A percentile compares a stretch with the other conserved stretches of the same genome.
These are phyloP conservation scores for Chrysoporthe deuterocubensis DNA, from an alignment of 2,329 filamentous ascomycete species.

Conservation along the genomic window DNA sequence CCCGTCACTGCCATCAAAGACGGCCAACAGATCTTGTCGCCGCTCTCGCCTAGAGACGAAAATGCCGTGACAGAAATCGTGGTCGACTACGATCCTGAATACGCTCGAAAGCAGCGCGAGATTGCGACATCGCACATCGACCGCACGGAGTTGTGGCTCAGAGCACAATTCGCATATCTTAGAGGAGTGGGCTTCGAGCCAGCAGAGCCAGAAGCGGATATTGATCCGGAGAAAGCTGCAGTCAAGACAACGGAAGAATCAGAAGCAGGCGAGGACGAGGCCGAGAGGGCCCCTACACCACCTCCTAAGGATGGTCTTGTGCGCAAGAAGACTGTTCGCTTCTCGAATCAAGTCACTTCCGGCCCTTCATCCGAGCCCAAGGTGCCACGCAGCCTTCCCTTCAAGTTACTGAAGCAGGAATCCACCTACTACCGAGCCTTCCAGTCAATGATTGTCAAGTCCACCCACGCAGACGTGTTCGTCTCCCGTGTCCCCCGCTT, in stretches of 20 bases:
- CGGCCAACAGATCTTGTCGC: conserved; percentile 39
- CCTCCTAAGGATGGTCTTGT: conserved; percentile 32
- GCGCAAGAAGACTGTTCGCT: conserved; percentile 75
- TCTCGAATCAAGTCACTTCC: conserved; percentile 59
- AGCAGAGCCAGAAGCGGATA: conserved; percentile 39
- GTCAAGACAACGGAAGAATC: conserved; percentile 19
- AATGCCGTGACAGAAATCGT: conserved; percentile 68
- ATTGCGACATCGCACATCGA: conserved; percentile 76
- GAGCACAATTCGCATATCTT: conserved; percentile 79
- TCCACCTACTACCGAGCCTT: conserved; percentile 90
- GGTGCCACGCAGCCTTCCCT: conserved; percentile 55
- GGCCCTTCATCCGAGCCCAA: conserved; percentile 38
- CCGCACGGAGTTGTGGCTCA: conserved; percentile 84
- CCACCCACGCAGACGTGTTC: conserved; percentile 74
- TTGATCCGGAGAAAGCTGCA: conserved; percentile 40
- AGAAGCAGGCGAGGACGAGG: conserved; percentile 34
- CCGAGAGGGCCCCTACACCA: conserved; percentile 35
- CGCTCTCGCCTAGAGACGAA: conserved; percentile 53
- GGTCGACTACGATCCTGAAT: conserved; percentile 74
- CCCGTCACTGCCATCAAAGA: conserved; percentile 40
- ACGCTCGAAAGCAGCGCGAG: conserved; percentile 73
- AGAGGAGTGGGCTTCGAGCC: conserved; percentile 61
- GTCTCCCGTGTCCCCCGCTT: conserved; percentile 84
- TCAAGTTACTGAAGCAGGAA: conserved; percentile 62
- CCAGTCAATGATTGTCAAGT: conserved; percentile 70